These are phyloP conservation scores for Prunus campanulata DNA, from an alignment of 306 rosid species.

Conservation along the genomic window DNA sequence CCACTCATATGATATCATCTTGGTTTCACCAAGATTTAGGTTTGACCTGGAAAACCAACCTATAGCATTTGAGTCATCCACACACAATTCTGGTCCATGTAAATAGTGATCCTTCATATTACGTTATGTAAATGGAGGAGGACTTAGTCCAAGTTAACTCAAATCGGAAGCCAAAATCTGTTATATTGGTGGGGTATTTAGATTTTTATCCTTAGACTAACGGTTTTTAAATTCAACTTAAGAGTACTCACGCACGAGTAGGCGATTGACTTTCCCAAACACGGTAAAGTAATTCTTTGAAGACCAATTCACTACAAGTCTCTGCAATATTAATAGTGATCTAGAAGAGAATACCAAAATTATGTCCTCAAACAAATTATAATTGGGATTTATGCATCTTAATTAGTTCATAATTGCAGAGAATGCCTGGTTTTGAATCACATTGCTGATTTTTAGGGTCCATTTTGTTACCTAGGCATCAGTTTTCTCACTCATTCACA, in stretches of 20 bases:
- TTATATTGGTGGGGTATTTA: no score
- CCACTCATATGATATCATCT: constrained; percentile 2
- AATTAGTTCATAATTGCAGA: neutral
- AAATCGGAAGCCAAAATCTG: no score
- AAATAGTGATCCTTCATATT: constrained; percentile 22
- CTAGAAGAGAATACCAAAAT: neutral
- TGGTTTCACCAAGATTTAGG: constrained; percentile 28
- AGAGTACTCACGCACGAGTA: rapidly evolving
- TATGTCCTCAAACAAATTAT: neutral
- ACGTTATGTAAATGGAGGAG: constrained; percentile 10
- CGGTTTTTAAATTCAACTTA: no score
- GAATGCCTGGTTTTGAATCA: neutral
- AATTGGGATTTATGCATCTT: neutral
- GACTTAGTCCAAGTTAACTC: no score
- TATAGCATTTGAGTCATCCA: neutral
- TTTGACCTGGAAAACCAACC: constrained; percentile 11
- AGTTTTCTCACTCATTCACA: neutral
- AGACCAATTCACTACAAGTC: neutral
- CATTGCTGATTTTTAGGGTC: neutral
- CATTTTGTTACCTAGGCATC: neutral
- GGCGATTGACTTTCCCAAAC: no score
- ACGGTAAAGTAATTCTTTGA: no score
- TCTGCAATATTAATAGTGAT: neutral
- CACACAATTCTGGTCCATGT: constrained; percentile 17
- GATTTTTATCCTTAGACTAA: no score